Conservation (phyloP, 1,139 yeast genomes). For the Taiozyma sp. region DNA sequence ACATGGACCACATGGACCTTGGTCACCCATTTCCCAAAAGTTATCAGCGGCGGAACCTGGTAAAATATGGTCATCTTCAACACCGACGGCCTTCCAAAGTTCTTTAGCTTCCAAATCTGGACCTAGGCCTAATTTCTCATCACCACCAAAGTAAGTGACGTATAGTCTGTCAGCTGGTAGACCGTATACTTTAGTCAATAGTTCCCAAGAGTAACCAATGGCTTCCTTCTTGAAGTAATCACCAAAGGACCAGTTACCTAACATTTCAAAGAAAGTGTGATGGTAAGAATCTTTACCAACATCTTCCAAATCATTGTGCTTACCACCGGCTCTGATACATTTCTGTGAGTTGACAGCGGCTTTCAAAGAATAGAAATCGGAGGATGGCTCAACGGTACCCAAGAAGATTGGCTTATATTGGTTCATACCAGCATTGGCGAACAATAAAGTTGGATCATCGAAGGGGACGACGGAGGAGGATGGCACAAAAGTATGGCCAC, state of each 20-base stretch:
- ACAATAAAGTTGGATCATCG: constrained; percentile 92
- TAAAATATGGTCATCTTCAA: constrained; percentile 83
- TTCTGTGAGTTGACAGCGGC: constrained; percentile 95
- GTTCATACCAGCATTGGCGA: constrained; percentile 99
- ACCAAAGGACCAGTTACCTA: constrained; percentile 99
- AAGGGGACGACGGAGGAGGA: constrained; percentile 95
- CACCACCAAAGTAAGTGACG: constrained; percentile 96
- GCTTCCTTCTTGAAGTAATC: constrained; percentile 97
- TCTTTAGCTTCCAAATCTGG: constrained; percentile 93
- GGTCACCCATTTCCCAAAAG: constrained; percentile 99
- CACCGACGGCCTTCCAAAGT: constrained; percentile 84
- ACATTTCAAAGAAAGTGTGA: constrained; percentile 98
- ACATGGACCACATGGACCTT: constrained; percentile 99
- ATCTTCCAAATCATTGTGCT: constrained; percentile 97
- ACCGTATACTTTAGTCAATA: constrained; percentile 78
- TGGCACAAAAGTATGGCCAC: constrained; percentile 75
- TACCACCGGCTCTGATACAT: constrained; percentile 99
- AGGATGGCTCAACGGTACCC: constrained; percentile 94
- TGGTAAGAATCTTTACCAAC: constrained; percentile 97
- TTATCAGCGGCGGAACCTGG: constrained; percentile 90
- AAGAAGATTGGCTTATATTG: constrained; percentile 95
- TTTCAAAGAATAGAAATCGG: constrained; percentile 76
- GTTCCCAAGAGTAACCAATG: constrained; percentile 82
- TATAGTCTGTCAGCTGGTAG: constrained; percentile 74
- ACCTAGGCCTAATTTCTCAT: constrained; percentile 70